Percentiles rank a stretch among this genome's conserved stretches.
phyloP scores from a whole-genome alignment of 2,329 filamentous ascomycete genomes.

The Nemania abortiva region DNA sequence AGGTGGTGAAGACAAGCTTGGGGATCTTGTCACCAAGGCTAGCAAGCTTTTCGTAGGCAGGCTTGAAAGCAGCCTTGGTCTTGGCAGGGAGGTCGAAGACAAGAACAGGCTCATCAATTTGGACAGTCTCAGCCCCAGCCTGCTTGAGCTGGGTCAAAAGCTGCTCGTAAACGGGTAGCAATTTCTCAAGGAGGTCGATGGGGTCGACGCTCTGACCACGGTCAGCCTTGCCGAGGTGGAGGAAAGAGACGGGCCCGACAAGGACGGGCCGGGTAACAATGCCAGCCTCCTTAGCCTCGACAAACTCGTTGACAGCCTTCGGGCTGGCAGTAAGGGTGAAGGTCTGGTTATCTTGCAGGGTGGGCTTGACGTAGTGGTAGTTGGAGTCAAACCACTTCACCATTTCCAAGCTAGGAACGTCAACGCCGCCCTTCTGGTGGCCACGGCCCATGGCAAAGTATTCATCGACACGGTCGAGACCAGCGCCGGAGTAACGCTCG shows the following conservation, averaged over 20 bases:
- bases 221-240: slow-evolving; percentile 97
- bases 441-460: slow-evolving; percentile 99
- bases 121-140: slow-evolving; percentile 94
- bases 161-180: slow-evolving; percentile 94
- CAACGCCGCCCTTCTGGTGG: slow-evolving; percentile 93
- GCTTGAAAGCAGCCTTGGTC: slow-evolving; percentile 97
- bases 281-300: slow-evolving; percentile 97
- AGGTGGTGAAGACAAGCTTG: slow-evolving; percentile 91
- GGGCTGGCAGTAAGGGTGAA: slow-evolving; percentile 90
- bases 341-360: slow-evolving; percentile 94
- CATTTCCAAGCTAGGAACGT: slow-evolving; percentile 97
- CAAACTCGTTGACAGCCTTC: slow-evolving; percentile 95
- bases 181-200: slow-evolving; percentile 92
- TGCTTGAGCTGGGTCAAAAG: slow-evolving; percentile 93
- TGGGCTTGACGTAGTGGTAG: slow-evolving; percentile 99
- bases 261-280: slow-evolving; percentile 93
- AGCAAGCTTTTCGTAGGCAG: slow-evolving; percentile 90
- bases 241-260: slow-evolving; percentile 96
- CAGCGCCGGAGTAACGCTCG: slow-evolving; percentile 92
- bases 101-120: slow-evolving; percentile 97
- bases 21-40: slow-evolving; percentile 83
- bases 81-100: slow-evolving; percentile 93
- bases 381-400: slow-evolving; percentile 99
- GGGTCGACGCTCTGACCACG: slow-evolving; percentile 92
- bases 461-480: slow-evolving; percentile 89